These are phyloP conservation scores for Elymus sibiricus DNA, from an alignment of 176 grass and related monocot species.

Conservation along the genomic window DNA sequence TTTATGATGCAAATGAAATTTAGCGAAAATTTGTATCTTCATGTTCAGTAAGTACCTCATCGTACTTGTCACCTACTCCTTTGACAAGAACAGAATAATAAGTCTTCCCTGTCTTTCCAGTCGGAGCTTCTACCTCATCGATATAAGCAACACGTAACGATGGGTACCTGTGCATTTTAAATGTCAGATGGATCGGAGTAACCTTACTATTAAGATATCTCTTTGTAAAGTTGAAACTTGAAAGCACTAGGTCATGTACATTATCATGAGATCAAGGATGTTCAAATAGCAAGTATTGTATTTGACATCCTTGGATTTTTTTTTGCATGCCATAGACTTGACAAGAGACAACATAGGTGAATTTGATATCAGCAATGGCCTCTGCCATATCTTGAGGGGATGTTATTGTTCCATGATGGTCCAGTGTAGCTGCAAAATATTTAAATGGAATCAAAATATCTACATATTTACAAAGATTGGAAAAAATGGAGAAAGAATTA, in stretches of 20 bases:
- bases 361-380: slow-evolving; percentile 90
- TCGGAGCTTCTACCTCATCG: slow-evolving; percentile 59
- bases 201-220: neutral
- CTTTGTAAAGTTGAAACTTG: too few relatives aligned
- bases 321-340: slow-evolving; percentile 89
- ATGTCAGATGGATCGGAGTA: slow-evolving; percentile 13
- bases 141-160: slow-evolving; percentile 89
- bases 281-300: slow-evolving; percentile 64
- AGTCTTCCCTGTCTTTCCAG: slow-evolving; percentile 50
- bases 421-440: slow-evolving; percentile 45
- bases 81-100: slow-evolving; percentile 99
- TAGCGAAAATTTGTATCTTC: slow-evolving; percentile 3
- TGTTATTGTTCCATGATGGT: slow-evolving; percentile 4
- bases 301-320: slow-evolving; percentile 44
- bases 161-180: slow-evolving; percentile 40
- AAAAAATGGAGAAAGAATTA: neutral
- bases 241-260: slow-evolving; percentile 33
- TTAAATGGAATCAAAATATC: neutral
- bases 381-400: slow-evolving; percentile 27
- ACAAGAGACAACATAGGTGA: too few relatives aligned
- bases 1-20: neutral
- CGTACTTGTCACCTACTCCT: slow-evolving; percentile 63
- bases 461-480: neutral
- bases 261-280: slow-evolving; percentile 81
- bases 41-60: slow-evolving; percentile 54